These are phyloP conservation scores for Yarrowia bubula DNA, from an alignment of 805 yeast genomes.

Conservation along the genomic window DNA sequence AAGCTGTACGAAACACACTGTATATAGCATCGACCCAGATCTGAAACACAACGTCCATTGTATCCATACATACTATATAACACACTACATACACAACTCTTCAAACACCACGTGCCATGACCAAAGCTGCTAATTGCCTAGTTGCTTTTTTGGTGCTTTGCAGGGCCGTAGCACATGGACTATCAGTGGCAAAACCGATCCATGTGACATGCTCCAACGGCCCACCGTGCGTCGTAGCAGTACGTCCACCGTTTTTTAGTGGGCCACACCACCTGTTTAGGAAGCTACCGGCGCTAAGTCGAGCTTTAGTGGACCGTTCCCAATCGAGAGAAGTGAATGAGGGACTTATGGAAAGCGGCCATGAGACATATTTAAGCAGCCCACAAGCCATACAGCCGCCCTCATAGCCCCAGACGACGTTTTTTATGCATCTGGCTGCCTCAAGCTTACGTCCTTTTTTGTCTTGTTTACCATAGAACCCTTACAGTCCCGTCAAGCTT, in stretches of 20 bases:
- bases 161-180: not conserved
- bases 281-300: not conserved
- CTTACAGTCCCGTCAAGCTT: conserved; percentile 20
- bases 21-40: no score
- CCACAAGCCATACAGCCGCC: not conserved
- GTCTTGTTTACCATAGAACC: not conserved
- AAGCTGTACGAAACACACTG: no score
- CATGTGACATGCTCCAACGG: not conserved
- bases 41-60: no score
- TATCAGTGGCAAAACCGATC: not conserved
- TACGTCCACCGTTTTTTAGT: not conserved
- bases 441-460: not conserved
- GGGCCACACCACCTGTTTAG: not conserved
- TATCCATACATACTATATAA: no score
- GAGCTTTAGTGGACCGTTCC: not conserved
- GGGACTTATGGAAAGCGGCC: no score
- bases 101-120: no score
- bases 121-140: not conserved
- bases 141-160: not conserved
- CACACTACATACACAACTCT: no score
- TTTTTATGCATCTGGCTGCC: no score
- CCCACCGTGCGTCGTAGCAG: not conserved
- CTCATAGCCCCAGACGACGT: not conserved
- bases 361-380: no score
- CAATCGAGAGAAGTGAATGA: not conserved